Conservation (phyloP, 2,329 filamentous ascomycete genomes). For the Corinectria fuckeliana region DNA sequence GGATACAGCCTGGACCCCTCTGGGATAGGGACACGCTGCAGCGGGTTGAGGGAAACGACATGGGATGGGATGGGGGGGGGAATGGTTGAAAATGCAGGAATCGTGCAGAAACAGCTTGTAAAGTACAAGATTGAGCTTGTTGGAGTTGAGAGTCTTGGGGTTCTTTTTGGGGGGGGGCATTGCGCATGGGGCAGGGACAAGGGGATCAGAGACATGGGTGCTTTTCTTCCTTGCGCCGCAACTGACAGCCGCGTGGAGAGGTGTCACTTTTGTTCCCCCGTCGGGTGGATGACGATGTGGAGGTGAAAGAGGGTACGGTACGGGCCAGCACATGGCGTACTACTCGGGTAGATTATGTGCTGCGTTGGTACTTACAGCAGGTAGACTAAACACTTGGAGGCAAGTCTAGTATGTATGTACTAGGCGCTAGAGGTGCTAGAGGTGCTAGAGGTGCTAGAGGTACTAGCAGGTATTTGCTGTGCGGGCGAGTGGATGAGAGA, state of each 20-base stretch:
- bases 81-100: background rate
- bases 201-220: slow-evolving; percentile 24
- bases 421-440: no score
- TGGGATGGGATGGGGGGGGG: background rate
- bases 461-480: no score
- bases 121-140: slow-evolving; percentile 8
- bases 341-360: no score
- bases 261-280: slow-evolving; percentile 12
- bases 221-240: slow-evolving; percentile 32
- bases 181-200: slow-evolving; percentile 38
- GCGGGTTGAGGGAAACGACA: background rate
- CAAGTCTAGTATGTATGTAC: background rate
- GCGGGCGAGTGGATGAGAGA: no score
- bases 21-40: background rate
- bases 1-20: background rate
- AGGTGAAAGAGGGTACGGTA: slow-evolving; percentile 1
- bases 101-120: background rate
- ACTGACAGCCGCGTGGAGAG: slow-evolving; percentile 23
- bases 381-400: no score
- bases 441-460: no score
- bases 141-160: background rate
- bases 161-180: slow-evolving; percentile 34
- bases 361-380: background rate
- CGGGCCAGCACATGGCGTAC: background rate
- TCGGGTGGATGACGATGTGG: slow-evolving; percentile 16